Evolutionary conservation across 2,329 filamentous ascomycete species (phyloP).

Genomic region (Rhinocladiella mackenziei): DNA sequence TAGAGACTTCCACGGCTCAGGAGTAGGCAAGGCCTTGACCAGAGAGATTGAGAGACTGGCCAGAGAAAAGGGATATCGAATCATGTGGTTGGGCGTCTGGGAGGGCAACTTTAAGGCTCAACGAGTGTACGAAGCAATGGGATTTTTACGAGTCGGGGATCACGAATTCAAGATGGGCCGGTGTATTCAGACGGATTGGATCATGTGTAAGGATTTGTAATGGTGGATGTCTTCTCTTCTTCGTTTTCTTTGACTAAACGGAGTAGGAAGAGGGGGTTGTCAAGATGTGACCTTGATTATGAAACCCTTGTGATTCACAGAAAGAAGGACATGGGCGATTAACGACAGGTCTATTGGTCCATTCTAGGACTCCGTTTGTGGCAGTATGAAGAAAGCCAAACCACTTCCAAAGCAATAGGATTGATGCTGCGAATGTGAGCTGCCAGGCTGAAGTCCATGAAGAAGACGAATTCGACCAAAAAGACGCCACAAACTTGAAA

Average conservation of each 20-base stretch:
- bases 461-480: slow-evolving; percentile 15
- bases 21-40: slow-evolving; percentile 16
- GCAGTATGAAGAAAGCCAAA: slow-evolving; percentile 10
- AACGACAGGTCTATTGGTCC: slow-evolving; percentile 25
- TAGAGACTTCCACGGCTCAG: slow-evolving; percentile 15
- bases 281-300: slow-evolving; percentile 28
- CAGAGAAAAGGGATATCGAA: slow-evolving; percentile 11
- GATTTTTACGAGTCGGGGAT: slow-evolving; percentile 20
- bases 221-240: background rate
- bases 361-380: slow-evolving; percentile 21
- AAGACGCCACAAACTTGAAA: too few species aligned
- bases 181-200: slow-evolving; percentile 28
- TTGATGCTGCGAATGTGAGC: slow-evolving; percentile 24
- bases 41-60: slow-evolving; percentile 14
- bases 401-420: slow-evolving; percentile 23
- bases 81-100: slow-evolving; percentile 26
- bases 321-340: slow-evolving; percentile 24
- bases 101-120: slow-evolving; percentile 27
- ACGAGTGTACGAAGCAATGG: slow-evolving; percentile 21
- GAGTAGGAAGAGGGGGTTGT: slow-evolving; percentile 1
- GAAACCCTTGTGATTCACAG: slow-evolving; percentile 26
- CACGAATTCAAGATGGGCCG: slow-evolving; percentile 27
- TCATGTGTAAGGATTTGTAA: slow-evolving; percentile 25
- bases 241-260: background rate
- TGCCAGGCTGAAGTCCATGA: slow-evolving; percentile 26